Percentiles rank a stretch among this genome's conserved stretches.
These are phyloP conservation scores for Podaxis sp. DNA, from an alignment of 768 basidiomycete species.

Conservation along the genomic window DNA sequence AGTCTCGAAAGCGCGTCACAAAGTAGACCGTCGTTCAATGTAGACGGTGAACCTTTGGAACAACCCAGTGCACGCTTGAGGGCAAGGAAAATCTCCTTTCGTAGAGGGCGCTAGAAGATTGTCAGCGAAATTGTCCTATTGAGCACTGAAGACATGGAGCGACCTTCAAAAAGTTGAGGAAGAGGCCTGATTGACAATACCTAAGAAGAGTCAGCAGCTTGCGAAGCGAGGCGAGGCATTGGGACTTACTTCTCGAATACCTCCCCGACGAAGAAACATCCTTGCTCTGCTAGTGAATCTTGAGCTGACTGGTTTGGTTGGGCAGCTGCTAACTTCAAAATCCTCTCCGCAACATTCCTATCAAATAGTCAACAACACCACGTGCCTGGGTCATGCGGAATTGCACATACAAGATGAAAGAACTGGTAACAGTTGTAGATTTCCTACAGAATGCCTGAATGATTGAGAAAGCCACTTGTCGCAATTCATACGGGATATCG, in stretches of 20 bases:
- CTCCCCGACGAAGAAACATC: constrained; percentile 4
- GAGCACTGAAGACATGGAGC: constrained; percentile 13
- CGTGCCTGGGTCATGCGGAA: constrained; percentile 19
- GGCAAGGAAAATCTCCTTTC: constrained; percentile 51
- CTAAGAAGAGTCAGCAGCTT: background rate
- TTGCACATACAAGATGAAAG: constrained; percentile 45
- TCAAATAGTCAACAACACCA: background rate
- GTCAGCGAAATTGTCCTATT: constrained; percentile 2
- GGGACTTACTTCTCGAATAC: constrained; percentile 6
- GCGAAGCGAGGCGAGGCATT: background rate
- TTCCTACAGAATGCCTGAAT: constrained; percentile 63
- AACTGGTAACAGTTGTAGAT: constrained; percentile 23
- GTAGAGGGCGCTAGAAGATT: constrained; percentile 40
- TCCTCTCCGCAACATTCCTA: constrained; percentile 6
- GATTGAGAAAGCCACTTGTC: constrained; percentile 62
- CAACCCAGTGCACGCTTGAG: constrained; percentile 46
- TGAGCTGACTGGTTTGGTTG: background rate
- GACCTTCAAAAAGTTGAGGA: constrained; percentile 60
- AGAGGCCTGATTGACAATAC: constrained; percentile 19
- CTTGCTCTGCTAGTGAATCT: constrained; percentile 11
- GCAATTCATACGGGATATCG: constrained; percentile 65
- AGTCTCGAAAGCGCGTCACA: constrained; percentile 52
- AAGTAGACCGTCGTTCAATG: constrained; percentile 39
- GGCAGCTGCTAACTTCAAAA: background rate
- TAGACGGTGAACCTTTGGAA: constrained; percentile 31